Conservation (phyloP, 2,329 filamentous ascomycete species). For the Cytospora paraplurivora region DNA sequence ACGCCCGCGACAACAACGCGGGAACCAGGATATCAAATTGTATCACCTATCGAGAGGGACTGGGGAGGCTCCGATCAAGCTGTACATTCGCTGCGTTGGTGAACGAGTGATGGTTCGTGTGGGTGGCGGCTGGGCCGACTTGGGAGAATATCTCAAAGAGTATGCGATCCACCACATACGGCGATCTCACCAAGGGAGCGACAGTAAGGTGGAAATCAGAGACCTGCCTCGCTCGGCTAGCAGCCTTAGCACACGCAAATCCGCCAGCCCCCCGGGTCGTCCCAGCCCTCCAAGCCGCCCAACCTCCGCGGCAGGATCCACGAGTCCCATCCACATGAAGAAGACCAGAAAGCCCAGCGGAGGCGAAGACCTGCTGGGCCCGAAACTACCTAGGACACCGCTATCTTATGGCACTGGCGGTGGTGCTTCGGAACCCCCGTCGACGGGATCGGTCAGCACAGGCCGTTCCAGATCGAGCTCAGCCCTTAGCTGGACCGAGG, state of each 20-base stretch:
- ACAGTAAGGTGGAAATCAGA: constrained; percentile 61
- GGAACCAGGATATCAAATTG: constrained; percentile 78
- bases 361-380: constrained; percentile 38
- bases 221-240: constrained; percentile 45
- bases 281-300: constrained; percentile 43
- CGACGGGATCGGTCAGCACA: constrained; percentile 43
- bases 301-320: constrained; percentile 41
- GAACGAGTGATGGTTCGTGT: constrained; percentile 98
- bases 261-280: constrained; percentile 40
- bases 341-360: constrained; percentile 53
- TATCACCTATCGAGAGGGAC: constrained; percentile 88
- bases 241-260: constrained; percentile 21
- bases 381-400: constrained; percentile 46
- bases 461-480: constrained; percentile 55
- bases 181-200: constrained; percentile 52
- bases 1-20: constrained; percentile 51
- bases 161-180: constrained; percentile 91
- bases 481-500: constrained; percentile 58
- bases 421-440: constrained; percentile 45
- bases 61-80: constrained; percentile 85
- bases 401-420: constrained; percentile 36
- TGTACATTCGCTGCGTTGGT: constrained; percentile 91
- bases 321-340: constrained; percentile 55
- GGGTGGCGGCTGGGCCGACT: constrained; percentile 95
- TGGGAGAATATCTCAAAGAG: constrained; percentile 91